Evolutionary conservation across 495 filamentous ascomycete species (phyloP), one percentile per base, ranked within the genome.

Genomic region (Tricharina praecox): DNA sequence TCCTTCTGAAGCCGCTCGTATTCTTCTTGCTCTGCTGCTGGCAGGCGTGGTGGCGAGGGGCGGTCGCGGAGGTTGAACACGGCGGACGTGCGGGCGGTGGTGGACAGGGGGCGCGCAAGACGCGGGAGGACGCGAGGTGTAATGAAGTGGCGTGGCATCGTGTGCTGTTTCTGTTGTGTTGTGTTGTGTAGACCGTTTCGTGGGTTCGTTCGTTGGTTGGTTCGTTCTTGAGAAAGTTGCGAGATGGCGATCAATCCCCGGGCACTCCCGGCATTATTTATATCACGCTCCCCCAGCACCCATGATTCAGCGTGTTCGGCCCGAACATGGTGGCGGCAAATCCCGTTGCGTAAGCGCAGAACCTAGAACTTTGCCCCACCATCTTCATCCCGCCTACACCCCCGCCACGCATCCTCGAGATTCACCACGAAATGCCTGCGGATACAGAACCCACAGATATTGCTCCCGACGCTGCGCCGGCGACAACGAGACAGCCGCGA

Each of bases 1-100:
- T 72, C 62, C 23, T 63, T 63, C 52, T 94, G 88, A 5, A 96
- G 79, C 1, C 77, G 70, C 64, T 96, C 88, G 63, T 92, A 95
- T 44, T 93, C 78, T 61, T 85, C 82, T 68, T 96, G 88, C 55
- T 94, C 81, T 64, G 81, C 77, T 50, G 83, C 76, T 3, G 88
- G 81, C 3, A 95, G 80, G 11, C 81, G 79, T 0, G 82, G 86
- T 5, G 88, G 88, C 3, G 87, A 66, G 15, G 88, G 85, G 7
- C 68, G 66, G 9, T 66, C 61, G 3, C 44, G 47, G 49, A 65
- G 70, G 36, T 62, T 51, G 24, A 69, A 64, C 33, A 57, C 24
- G 18, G 56, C 53, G 7, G 13, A 23, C 48, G 47, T 52, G 28
- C 52, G 57, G 9, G 49, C 11, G 26, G 48, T 36, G 11, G 62